Evolutionary conservation across 2,329 filamentous ascomycete genomes (phyloP).

Genomic region (Atkinsonella hypoxylon): DNA sequence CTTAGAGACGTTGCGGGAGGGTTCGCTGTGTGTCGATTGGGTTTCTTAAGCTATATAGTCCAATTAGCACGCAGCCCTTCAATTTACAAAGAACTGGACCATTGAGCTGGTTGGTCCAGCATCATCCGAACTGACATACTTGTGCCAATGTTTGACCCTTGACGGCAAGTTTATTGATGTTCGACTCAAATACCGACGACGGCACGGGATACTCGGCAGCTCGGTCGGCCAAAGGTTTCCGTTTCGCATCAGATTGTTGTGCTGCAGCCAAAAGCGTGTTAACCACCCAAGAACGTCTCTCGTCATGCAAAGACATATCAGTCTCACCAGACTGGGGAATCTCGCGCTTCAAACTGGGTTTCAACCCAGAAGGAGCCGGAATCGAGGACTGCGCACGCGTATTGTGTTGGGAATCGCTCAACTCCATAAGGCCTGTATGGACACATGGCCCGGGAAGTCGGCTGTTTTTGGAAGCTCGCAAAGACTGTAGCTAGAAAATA

Average conservation of each 20-base stretch:
- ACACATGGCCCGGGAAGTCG: conserved; percentile 20
- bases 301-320: background rate
- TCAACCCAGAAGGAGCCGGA: conserved; percentile 25
- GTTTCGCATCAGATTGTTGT: conserved; percentile 44
- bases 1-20: conserved; percentile 20
- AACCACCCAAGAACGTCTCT: conserved; percentile 4
- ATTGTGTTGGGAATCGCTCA: conserved; percentile 50
- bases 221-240: conserved; percentile 44
- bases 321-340: conserved; percentile 30
- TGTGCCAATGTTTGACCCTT: conserved; percentile 31
- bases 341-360: conserved; percentile 38
- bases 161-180: conserved; percentile 25
- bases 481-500: conserved; percentile 10
- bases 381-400: conserved; percentile 33
- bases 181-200: conserved; percentile 17
- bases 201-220: conserved; percentile 36
- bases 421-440: conserved; percentile 32
- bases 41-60: conserved; percentile 21
- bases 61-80: background rate
- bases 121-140: conserved; percentile 10
- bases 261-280: conserved; percentile 24
- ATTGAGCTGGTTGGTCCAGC: background rate
- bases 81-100: too few relatives aligned
- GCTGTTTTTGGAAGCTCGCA: conserved; percentile 20
- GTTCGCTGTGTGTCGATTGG: conserved; percentile 27